Evolutionary conservation across 2,329 filamentous ascomycete species (phyloP).

Genomic region (Lasiodiplodia sp.): DNA sequence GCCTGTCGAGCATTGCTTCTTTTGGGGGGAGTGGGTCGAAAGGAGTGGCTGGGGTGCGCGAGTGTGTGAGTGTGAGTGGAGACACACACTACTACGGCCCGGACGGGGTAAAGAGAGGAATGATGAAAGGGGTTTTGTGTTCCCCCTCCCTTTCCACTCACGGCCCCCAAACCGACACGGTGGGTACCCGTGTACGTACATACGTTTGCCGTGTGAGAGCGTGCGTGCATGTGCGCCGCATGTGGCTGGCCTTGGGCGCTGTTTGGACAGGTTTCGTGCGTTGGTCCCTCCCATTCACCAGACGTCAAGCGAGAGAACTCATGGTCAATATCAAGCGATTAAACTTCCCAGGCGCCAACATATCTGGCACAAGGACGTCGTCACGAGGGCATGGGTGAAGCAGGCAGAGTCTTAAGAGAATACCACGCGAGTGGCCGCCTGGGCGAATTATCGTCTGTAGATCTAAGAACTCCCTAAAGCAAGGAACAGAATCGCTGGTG

Average conservation of each 20-base stretch:
- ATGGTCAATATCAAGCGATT: background rate
- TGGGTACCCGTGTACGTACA: background rate
- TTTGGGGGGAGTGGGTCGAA: background rate
- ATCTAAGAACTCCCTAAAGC: background rate
- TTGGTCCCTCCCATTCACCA: conserved; percentile 15
- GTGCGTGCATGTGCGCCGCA: background rate
- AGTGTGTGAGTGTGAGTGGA: too few species aligned
- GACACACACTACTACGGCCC: too few species aligned
- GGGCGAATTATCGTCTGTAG: conserved; percentile 19
- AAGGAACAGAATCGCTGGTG: background rate
- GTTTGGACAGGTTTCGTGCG: conserved; percentile 25
- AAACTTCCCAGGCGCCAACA: background rate
- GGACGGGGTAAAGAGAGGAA: background rate
- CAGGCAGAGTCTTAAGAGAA: background rate
- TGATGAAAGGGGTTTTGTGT: background rate
- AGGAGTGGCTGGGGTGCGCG: background rate
- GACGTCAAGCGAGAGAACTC: conserved; percentile 17
- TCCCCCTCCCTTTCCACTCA: background rate
- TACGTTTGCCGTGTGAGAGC: background rate
- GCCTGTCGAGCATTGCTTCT: conserved; percentile 27
- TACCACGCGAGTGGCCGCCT: conserved; percentile 12
- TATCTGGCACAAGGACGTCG: conserved; percentile 10
- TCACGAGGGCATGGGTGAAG: conserved; percentile 11
- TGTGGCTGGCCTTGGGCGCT: conserved; percentile 13
- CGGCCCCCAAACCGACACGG: background rate